These are phyloP conservation scores for Carex sylvatica DNA, from an alignment of 202 grass and related monocot species.

Conservation along the genomic window DNA sequence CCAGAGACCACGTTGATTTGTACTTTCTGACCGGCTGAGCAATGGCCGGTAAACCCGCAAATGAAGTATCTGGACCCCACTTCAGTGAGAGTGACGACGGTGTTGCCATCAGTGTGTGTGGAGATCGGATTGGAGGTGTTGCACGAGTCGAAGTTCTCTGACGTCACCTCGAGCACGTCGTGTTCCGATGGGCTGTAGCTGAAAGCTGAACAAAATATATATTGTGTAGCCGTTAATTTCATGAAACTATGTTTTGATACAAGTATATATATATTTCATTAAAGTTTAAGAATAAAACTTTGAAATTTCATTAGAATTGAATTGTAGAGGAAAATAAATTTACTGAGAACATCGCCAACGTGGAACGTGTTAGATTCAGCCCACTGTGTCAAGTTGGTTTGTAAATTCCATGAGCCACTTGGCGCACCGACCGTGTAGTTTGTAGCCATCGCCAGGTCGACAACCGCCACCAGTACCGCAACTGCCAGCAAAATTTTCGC, in stretches of 20 bases:
- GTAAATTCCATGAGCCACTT: slow-evolving; percentile 35
- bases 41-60: slow-evolving; percentile 59
- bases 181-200: slow-evolving; percentile 52
- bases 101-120: slow-evolving; percentile 46
- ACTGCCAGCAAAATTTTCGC: slow-evolving; percentile 7
- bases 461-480: background rate
- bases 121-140: slow-evolving; percentile 33
- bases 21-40: slow-evolving; percentile 60
- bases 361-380: slow-evolving; percentile 39
- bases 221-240: background rate
- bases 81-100: slow-evolving; percentile 35
- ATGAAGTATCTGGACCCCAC: slow-evolving; percentile 63
- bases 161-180: slow-evolving; percentile 64
- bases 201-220: slow-evolving; percentile 42
- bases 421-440: slow-evolving; percentile 45
- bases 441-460: slow-evolving; percentile 12
- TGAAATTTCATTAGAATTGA: background rate
- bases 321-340: background rate
- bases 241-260: background rate
- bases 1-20: slow-evolving; percentile 33
- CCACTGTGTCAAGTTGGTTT: slow-evolving; percentile 41
- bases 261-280: no score
- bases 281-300: background rate
- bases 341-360: slow-evolving; percentile 41
- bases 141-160: slow-evolving; percentile 44